A percentile compares a stretch with the other conserved stretches of the same genome.
Conservation (phyloP, 805 yeast genomes). For the Saccharomycopsis fodiens region DNA sequence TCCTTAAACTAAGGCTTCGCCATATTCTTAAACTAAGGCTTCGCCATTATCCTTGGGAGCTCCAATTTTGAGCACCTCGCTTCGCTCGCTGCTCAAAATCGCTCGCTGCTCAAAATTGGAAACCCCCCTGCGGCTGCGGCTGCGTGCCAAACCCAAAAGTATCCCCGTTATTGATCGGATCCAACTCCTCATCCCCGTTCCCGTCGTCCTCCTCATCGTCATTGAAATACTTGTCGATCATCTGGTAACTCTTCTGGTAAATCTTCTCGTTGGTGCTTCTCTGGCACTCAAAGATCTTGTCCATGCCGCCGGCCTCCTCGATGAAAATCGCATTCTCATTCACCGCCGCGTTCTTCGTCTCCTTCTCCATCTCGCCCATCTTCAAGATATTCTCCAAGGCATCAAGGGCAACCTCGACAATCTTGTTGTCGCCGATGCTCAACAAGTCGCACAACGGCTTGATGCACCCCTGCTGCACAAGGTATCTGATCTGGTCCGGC, state of each 20-base stretch:
- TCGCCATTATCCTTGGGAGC: too few relatives aligned
- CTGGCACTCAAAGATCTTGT: slow-evolving; percentile 90
- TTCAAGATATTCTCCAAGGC: slow-evolving; percentile 89
- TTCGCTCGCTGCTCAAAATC: too few relatives aligned
- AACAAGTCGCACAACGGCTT: slow-evolving; percentile 93
- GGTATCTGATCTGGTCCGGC: slow-evolving; percentile 90
- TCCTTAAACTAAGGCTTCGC: too few relatives aligned
- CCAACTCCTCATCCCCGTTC: slow-evolving; percentile 44
- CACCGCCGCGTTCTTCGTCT: slow-evolving; percentile 54
- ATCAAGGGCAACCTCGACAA: slow-evolving; percentile 91
- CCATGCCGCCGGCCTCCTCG: slow-evolving; percentile 98
- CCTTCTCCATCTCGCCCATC: slow-evolving; percentile 91
- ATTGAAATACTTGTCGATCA: slow-evolving; percentile 85
- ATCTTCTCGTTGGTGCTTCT: slow-evolving; percentile 85
- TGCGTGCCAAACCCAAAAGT: slow-evolving; percentile 83
- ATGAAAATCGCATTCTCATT: slow-evolving; percentile 87
- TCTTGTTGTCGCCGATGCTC: slow-evolving; percentile 80
- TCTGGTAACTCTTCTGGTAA: slow-evolving; percentile 81
- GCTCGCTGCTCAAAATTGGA: slow-evolving; percentile 44
- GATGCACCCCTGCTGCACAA: slow-evolving; percentile 92
- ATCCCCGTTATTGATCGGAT: slow-evolving; percentile 67
- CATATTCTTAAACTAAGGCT: too few relatives aligned
- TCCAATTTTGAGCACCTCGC: too few relatives aligned
- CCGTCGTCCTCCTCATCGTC: slow-evolving; percentile 71
- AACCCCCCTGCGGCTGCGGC: slow-evolving; percentile 46